Evolutionary conservation across 371 early-diverging fungal species (phyloP).

Genomic region (Entomophthora muscae): DNA sequence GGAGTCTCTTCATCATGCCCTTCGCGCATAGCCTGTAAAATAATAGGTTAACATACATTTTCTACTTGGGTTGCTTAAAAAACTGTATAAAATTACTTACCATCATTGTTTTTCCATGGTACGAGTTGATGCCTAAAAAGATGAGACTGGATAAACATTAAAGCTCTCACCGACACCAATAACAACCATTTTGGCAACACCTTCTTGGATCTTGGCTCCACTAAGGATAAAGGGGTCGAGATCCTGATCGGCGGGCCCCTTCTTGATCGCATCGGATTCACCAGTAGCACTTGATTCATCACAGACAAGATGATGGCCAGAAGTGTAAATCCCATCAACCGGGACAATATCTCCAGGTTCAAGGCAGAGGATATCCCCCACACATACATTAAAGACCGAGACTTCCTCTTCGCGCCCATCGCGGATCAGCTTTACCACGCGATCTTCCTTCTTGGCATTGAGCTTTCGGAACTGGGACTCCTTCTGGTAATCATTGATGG

Average conservation of each 20-base stretch:
- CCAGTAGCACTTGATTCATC: slow-evolving; percentile 90
- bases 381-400: slow-evolving; percentile 69
- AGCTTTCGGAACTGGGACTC: slow-evolving; percentile 70
- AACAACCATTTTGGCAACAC: slow-evolving; percentile 51
- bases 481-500: slow-evolving; percentile 73
- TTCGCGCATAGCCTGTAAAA: slow-evolving; percentile 9
- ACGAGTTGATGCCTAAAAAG: slow-evolving; percentile 36
- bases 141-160: neutral
- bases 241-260: slow-evolving; percentile 15
- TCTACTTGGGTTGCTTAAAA: neutral
- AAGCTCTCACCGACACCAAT: slow-evolving; percentile 21
- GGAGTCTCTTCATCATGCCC: slow-evolving; percentile 38
- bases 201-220: slow-evolving; percentile 59
- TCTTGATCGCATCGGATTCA: slow-evolving; percentile 75
- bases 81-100: neutral
- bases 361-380: slow-evolving; percentile 78
- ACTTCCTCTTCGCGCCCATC: slow-evolving; percentile 57
- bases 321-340: slow-evolving; percentile 72
- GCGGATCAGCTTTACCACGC: slow-evolving; percentile 47
- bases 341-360: slow-evolving; percentile 91
- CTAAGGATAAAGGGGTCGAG: slow-evolving; percentile 50
- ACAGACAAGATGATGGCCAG: slow-evolving; percentile 65
- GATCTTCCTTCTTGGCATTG: slow-evolving; percentile 66
- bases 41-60: neutral
- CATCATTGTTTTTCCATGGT: slow-evolving; percentile 63